Conservation (phyloP, 169 alveolate genomes). For the Cryptosporidium sp. region DNA sequence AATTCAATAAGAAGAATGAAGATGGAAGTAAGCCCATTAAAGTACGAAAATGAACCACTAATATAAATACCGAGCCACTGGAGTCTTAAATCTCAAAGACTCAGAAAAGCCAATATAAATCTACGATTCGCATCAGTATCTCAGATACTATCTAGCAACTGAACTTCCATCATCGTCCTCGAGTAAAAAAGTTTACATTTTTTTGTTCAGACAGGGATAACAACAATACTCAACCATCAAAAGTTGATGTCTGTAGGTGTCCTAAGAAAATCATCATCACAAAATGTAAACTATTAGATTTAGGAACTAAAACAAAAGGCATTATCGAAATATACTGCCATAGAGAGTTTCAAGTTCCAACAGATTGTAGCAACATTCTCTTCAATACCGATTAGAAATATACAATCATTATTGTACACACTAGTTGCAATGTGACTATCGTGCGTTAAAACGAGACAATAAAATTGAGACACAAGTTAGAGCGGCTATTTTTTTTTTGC, state of each 20-base stretch:
- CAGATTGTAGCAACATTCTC: slow-evolving; percentile 27
- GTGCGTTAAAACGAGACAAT: not conserved
- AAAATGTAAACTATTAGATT: slow-evolving; percentile 4
- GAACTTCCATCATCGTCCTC: slow-evolving; percentile 48
- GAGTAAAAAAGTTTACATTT: not conserved
- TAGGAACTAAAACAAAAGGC: slow-evolving; percentile 23
- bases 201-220: slow-evolving; percentile 76
- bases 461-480: not conserved
- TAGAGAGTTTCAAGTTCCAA: not conserved
- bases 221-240: slow-evolving; percentile 66
- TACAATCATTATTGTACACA: slow-evolving; percentile 63
- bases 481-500: slow-evolving; percentile 34
- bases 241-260: slow-evolving; percentile 73
- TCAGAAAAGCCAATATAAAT: not conserved
- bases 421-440: slow-evolving; percentile 36
- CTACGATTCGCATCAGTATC: not conserved
- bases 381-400: slow-evolving; percentile 26
- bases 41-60: slow-evolving; percentile 24
- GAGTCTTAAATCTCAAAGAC: slow-evolving; percentile 4
- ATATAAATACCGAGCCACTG: not conserved
- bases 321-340: not conserved
- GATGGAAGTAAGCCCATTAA: slow-evolving; percentile 53
- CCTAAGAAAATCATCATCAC: slow-evolving; percentile 73
- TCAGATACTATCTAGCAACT: slow-evolving; percentile 76
- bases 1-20: slow-evolving; percentile 51